Base-by-base conservation (phyloP, 352 stramenopile genomes). In the Phytophthora sp. region DNA sequence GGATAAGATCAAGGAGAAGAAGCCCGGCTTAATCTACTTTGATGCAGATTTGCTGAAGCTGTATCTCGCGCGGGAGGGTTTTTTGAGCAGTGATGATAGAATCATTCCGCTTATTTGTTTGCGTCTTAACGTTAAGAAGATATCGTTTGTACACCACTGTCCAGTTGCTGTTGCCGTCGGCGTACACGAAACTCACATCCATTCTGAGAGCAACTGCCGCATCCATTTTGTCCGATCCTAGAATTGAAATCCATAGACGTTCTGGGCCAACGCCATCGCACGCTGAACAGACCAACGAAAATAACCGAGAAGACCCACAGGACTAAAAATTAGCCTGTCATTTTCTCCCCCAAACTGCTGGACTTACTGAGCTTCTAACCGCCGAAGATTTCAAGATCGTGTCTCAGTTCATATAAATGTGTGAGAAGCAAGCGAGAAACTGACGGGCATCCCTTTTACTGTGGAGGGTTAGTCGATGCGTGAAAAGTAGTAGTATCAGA, bases 341-440 rank as follows among this genome's bases (percentile, higher is more conserved):
- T n/a, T n/a, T n/a, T n/a, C n/a, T n/a, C n/a, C n/a, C n/a, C n/a
- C n/a, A n/a, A n/a, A n/a, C n/a, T n/a, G n/a, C n/a, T n/a, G n/a
- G n/a, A n/a, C n/a, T n/a, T n/a, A n/a, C n/a, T n/a, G n/a, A n/a
- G n/a, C n/a, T n/a, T n/a, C n/a, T n/a, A n/a, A n/a, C n/a, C n/a
- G n/a, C n/a, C n/a, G n/a, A n/a, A n/a, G n/a, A n/a, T n/a, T n/a
- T n/a, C n/a, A n/a, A n/a, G n/a, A n/a, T n/a, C n/a, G n/a, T n/a
- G n/a, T n/a, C n/a, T n/a, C n/a, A n/a, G n/a, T n/a, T n/a, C n/a
- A n/a, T n/a, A n/a, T n/a, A n/a, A n/a, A n/a, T n/a, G n/a, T n/a
- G n/a, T 83, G 68, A 68, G 30, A 54, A 26, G 57, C 59, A 10
- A 83, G 68, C 21, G 71, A 83, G 41, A 59, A 58, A 31, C 57